phyloP scores from a whole-genome alignment of 73 alveolate species.

The Urostyla sp. region DNA sequence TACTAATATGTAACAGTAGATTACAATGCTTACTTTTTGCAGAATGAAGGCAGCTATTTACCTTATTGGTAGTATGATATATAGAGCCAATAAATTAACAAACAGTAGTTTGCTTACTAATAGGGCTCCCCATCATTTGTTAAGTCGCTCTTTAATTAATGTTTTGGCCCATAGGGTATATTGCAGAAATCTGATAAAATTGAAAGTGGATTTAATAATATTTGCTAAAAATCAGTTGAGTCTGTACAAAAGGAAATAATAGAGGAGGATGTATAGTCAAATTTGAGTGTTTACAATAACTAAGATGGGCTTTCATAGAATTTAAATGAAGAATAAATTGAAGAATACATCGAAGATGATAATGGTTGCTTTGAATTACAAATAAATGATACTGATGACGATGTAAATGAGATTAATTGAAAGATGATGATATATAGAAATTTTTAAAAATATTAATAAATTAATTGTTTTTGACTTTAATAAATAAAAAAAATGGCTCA shows the following conservation, averaged over 20 bases:
- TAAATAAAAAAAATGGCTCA: no score
- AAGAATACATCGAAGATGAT: no score
- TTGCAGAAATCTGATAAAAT: not conserved
- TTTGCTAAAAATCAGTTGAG: not conserved
- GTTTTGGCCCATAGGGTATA: conserved; percentile 45
- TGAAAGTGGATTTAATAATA: not conserved
- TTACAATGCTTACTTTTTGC: not conserved
- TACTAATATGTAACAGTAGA: not conserved
- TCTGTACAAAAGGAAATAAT: not conserved
- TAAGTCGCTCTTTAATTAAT: conserved; percentile 23
- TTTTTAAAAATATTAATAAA: no score
- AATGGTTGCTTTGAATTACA: no score
- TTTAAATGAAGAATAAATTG: no score
- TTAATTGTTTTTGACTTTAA: no score
- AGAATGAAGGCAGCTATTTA: not conserved
- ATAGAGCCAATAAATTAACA: not conserved
- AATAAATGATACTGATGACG: no score
- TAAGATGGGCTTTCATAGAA: no score
- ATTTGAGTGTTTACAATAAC: no score
- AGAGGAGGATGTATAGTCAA: not conserved
- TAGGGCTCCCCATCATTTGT: no score
- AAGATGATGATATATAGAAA: no score
- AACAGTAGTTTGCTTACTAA: conserved; percentile 22
- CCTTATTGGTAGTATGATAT: not conserved
- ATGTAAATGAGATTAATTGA: no score